phyloP scores from a whole-genome alignment of 2,329 filamentous ascomycete genomes.

The Colletotrichum coccodes region DNA sequence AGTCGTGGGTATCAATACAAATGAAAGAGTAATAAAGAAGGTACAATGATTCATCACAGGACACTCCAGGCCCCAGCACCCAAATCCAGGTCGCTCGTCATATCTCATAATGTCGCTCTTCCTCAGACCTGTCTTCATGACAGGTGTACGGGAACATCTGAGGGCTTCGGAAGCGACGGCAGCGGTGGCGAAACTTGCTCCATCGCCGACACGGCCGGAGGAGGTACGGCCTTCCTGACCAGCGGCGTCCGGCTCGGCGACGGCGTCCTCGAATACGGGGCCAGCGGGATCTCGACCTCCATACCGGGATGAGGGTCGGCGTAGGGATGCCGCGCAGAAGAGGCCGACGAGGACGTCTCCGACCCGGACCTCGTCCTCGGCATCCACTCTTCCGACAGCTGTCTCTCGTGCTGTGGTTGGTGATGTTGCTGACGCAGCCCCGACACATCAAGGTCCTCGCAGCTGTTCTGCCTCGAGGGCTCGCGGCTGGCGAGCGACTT shows the following conservation, averaged over 20 bases:
- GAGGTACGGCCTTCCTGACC: constrained; percentile 4
- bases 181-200: background rate
- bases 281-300: constrained; percentile 20
- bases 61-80: background rate
- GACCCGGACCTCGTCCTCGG: constrained; percentile 14
- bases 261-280: constrained; percentile 16
- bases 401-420: background rate
- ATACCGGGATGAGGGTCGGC: constrained; percentile 16
- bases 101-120: background rate
- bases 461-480: constrained; percentile 11
- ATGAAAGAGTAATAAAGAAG: background rate
- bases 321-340: background rate
- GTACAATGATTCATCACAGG: background rate
- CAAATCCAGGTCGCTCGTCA: background rate
- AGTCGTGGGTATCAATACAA: constrained; percentile 9
- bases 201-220: background rate
- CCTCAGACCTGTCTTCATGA: background rate
- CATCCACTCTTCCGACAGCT: background rate
- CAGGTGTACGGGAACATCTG: background rate
- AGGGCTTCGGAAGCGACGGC: background rate
- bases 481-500: constrained; percentile 48
- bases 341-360: background rate
- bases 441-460: background rate
- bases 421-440: background rate
- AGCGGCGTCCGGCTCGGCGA: constrained; percentile 13